Base-by-base conservation (phyloP, 495 filamentous ascomycete genomes). In the Annulohypoxylon maeteangense region DNA sequence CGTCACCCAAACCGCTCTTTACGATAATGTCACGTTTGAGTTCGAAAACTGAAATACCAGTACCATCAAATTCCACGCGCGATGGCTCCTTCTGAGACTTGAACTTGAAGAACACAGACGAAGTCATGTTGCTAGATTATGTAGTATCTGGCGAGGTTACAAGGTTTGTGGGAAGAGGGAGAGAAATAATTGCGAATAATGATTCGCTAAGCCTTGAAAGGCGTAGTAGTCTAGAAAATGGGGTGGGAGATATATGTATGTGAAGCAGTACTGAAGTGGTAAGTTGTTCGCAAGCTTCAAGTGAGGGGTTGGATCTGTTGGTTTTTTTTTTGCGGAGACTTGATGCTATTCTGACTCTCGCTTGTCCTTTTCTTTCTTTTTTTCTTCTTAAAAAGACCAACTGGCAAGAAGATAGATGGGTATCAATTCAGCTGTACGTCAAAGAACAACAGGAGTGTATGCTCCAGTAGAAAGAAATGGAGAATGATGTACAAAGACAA, bases 21-120 rank as follows among this genome's bases (percentile, higher is more conserved):
- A 88, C 87, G 81, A 99, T 99, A 77, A 99, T 99, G 81, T 97
- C 94, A 81, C 95, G 89, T 81, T 99, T 99, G 77, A 98, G 82
- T 80, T 98, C 95, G 83, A 98, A 99, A 74, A 98, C 95, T 62
- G 95, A 97, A 68, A 99, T 97, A 82, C 93, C 93, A 74, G 95
- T 98, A 76, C 95, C 95, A 83, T 99, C 95, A 83, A 99, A 99
- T 74, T 93, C 91, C 66, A 99, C 92, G 78, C 94, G 87, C 22
- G 93, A 91, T 61, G 95, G 92, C 79, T 98, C 96, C 82, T 95
- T 97, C 79, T 95, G 93, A 65, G 95, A 98, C 86, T 98, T 98
- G 91, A 98, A 99, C 84, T 97, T 97, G 91, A 97, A 98, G 84
- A 97, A 98, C 79, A 99, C 94, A 69, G 94, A 98, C 62, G 96